Base-by-base conservation (phyloP, 148 eudicot species). In the Heliosperma pusillum region DNA sequence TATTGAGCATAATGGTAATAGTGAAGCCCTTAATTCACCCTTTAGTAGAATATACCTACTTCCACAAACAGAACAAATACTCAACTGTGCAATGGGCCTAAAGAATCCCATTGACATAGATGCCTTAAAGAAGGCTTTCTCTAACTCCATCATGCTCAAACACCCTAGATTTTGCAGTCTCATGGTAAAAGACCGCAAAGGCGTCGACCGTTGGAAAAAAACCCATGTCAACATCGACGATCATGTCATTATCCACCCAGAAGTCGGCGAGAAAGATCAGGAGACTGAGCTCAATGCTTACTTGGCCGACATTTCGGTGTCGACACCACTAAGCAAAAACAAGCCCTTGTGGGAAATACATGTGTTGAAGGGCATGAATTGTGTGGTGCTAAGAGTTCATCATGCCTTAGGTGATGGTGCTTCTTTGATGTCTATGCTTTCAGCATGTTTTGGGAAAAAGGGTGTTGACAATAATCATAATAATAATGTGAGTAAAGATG, bases 311-410 rank as follows among this genome's bases (percentile, higher is more conserved):
- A 72, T 93, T 9, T 70, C 97, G 0, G 86, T 87, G 8, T 87
- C 93, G 3, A 72, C 85, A 7, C 97, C 90, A 5, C 77, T 93
- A 29, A 65, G 74, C 72, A 33, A 69, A 10, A 83, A 84, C 47
- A 93, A 93, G 75, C 97, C 97, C 3, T 76, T 93, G 4, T 93
- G 97, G 97, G 97, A 93, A 52, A 56, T 90, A 0, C 98, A 93
- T 70, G 42, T 93, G 1, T 56, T 90, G 17, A 70, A 69, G 66
- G 85, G 80, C 4, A 77, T 86, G 22, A 85, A 81, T 0, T 87
- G 89, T 44, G 77, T 76, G 5, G 81, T 90, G 20, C 70, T 89
- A 7, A 84, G 98, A 10, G 69, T 90, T 7, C 98, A 93, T 27
- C 98, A 93, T 75, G 86, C 90, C 0, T 25, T 90, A 17, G 98